These are phyloP conservation scores for Phoenix dactylifera DNA, from an alignment of 176 grass and related monocot genomes.

Conservation along the genomic window DNA sequence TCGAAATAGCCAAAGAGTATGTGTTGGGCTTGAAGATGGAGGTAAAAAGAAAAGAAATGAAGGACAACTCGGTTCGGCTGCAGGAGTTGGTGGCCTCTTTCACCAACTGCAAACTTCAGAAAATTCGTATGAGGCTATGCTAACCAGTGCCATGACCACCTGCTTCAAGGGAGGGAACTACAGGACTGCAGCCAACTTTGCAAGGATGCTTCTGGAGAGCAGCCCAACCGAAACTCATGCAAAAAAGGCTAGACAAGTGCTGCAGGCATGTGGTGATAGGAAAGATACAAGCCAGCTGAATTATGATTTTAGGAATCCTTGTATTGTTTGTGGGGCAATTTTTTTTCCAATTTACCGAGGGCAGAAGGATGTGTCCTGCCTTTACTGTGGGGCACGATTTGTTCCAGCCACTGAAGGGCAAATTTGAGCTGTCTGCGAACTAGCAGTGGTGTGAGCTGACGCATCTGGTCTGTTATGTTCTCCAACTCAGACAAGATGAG, in stretches of 20 bases:
- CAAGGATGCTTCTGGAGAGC: constrained; percentile 77
- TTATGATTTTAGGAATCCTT: constrained; percentile 90
- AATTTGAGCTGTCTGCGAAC: constrained; percentile 84
- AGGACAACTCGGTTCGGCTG: constrained; percentile 35
- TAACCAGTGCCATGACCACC: constrained; percentile 59
- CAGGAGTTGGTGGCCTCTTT: constrained; percentile 67
- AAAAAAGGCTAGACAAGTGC: constrained; percentile 71
- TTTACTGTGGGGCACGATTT: constrained; percentile 60
- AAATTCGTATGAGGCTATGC: constrained; percentile 61
- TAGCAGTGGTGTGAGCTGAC: constrained; percentile 55
- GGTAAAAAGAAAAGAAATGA: constrained; percentile 72
- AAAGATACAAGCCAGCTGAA: constrained; percentile 50
- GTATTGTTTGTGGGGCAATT: constrained; percentile 75
- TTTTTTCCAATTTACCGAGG: constrained; percentile 87
- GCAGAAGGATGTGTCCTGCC: constrained; percentile 84
- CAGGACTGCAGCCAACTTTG: constrained; percentile 65
- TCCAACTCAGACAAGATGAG: constrained; percentile 69
- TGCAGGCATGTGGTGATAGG: constrained; percentile 47
- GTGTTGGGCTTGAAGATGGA: constrained; percentile 86
- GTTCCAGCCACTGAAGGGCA: constrained; percentile 56
- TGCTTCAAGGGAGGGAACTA: constrained; percentile 70
- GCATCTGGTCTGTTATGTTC: constrained; percentile 77
- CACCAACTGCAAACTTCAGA: constrained; percentile 80
- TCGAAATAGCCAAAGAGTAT: constrained; percentile 82
- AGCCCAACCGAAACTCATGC: constrained; percentile 60